phyloP scores from a whole-genome alignment of 78 protist species.

The Dictyostelium intermedium region DNA sequence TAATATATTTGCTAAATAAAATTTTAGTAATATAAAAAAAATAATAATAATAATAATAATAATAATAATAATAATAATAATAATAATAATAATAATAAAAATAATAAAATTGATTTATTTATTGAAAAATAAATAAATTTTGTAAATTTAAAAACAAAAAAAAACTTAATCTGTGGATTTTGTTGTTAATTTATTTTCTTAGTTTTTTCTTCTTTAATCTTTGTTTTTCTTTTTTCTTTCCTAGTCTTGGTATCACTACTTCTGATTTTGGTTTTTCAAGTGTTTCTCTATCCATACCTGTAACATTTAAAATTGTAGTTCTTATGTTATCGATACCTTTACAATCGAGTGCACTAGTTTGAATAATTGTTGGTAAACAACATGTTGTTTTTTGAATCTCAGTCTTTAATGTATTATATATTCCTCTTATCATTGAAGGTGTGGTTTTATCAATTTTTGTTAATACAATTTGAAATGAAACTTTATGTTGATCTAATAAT shows the following conservation, averaged over 20 bases:
- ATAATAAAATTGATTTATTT: neutral
- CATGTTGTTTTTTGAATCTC: slow-evolving; percentile 19
- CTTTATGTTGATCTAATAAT: slow-evolving; percentile 65
- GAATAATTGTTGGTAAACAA: slow-evolving; percentile 58
- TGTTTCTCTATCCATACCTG: slow-evolving; percentile 2
- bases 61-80: too few species aligned
- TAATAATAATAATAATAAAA: too few species aligned
- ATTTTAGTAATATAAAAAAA: too few species aligned
- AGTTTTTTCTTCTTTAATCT: neutral
- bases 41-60: too few species aligned
- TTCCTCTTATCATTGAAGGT: slow-evolving; percentile 8
- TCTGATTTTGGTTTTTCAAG: neutral
- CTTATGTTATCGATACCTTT: slow-evolving; percentile 48
- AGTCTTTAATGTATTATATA: slow-evolving; percentile 15
- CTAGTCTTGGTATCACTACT: neutral
- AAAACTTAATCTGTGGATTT: too few species aligned
- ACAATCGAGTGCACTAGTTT: slow-evolving; percentile 5
- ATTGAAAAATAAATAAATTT: neutral
- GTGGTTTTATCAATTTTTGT: slow-evolving; percentile 63
- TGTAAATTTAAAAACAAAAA: neutral
- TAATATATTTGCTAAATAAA: too few species aligned
- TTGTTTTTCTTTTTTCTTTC: neutral
- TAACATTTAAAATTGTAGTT: slow-evolving; percentile 16
- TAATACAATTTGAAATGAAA: slow-evolving; percentile 50
- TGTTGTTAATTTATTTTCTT: too few species aligned